Base-by-base conservation (phyloP, 352 stramenopile species). In the Globisporangium perplexum region DNA sequence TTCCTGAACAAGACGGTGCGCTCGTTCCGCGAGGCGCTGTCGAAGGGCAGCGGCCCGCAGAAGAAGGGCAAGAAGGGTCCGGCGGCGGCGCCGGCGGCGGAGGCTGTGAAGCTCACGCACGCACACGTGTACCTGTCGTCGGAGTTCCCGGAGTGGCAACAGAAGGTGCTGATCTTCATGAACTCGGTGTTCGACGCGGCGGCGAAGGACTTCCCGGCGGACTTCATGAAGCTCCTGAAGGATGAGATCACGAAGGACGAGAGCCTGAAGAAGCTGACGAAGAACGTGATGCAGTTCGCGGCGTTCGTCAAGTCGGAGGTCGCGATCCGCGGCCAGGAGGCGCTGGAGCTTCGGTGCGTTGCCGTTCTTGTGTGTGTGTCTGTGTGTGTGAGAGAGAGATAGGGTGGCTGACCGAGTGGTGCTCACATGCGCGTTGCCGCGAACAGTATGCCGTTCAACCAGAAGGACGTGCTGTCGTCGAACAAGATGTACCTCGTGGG, bases 211-310 rank as follows among this genome's bases (percentile, higher is more conserved):
- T 93, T 96, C 71, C 71, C 83, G 31, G 68, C 59, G 18, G 80
- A 93, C 62, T 93, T 96, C 45, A 93, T 95, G 78, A 92, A 92
- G 68, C 67, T 86, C 15, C 65, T 96, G 17, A 96, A 96, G 81
- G 69, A 71, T 22, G 57, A 80, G 52, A 69, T 96, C 41, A 60
- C 62, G 8, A 74, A 79, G 47, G 69, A 93, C 60, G 79, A 90
- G 50, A 81, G 88, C 33, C 57, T 96, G 47, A 95, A 93, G 77
- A 90, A 86, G 67, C 64, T 94, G 15, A 95, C 81, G 15, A 98
- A 98, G 81, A 91, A 96, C 59, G 82, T 96, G 28, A 99, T 99
- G 96, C 96, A 99, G 66, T 98, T 98, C 60, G 95, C 87, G 57
- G 88, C 90, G 24, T 99, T 98, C 46, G 84, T 98, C 60, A 98